Evolutionary conservation across 345 rosid genomes (phyloP).

Genomic region (Aegle marmelos): DNA sequence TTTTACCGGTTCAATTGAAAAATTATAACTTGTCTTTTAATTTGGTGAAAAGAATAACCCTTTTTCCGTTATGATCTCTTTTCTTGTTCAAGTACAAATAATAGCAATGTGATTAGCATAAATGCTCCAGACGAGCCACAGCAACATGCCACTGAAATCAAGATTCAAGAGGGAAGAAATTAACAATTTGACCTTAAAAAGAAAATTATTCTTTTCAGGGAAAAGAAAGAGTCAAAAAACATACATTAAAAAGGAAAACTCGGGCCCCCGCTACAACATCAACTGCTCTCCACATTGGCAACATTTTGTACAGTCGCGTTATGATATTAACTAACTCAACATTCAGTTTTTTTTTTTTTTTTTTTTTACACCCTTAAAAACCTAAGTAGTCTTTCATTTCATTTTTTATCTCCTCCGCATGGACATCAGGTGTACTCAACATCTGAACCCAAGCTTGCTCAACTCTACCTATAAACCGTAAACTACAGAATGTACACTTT

Average conservation of each 20-base stretch:
- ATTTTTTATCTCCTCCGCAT: slow-evolving; percentile 32
- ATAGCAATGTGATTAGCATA: not conserved
- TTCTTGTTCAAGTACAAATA: not conserved
- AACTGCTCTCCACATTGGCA: slow-evolving; percentile 54
- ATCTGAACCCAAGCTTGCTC: slow-evolving; percentile 40
- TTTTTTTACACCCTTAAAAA: slow-evolving; percentile 55
- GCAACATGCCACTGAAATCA: not conserved
- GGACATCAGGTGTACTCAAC: slow-evolving; percentile 6
- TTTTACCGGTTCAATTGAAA: not conserved
- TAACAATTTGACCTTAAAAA: slow-evolving; percentile 2
- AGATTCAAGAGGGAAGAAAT: not conserved
- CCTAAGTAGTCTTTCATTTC: slow-evolving; percentile 18
- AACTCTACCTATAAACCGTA: slow-evolving; percentile 50
- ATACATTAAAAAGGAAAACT: slow-evolving; percentile 29
- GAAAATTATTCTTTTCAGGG: slow-evolving; percentile 19
- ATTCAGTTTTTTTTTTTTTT: slow-evolving; percentile 30
- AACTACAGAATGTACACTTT: slow-evolving; percentile 78
- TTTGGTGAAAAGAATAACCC: not conserved
- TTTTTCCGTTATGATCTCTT: not conserved
- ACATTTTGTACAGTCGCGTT: slow-evolving; percentile 47
- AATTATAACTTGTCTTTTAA: not conserved
- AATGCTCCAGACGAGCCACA: not conserved
- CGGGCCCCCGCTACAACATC: slow-evolving; percentile 42
- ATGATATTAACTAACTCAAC: slow-evolving; percentile 43
- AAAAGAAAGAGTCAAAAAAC: slow-evolving; percentile 28